Conservation (phyloP, 352 stramenopile species). For the Pseudoperonospora humuli region DNA sequence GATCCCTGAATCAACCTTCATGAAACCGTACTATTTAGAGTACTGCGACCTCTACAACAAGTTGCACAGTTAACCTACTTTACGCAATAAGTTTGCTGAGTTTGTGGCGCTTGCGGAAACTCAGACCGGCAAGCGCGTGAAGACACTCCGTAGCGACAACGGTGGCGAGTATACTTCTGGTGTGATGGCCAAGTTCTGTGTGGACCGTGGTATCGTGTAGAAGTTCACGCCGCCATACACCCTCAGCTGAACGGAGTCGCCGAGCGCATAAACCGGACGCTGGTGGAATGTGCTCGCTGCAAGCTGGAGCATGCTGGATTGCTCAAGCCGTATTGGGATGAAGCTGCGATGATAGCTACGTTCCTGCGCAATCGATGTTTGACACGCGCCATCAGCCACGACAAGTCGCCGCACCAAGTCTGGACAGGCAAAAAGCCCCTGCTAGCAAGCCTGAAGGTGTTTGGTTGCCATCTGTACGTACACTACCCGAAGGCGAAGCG, state of each 20-base stretch:
- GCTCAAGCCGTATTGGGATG: neutral
- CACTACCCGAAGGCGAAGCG: neutral
- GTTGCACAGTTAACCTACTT: too few species aligned
- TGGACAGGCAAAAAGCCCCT: neutral
- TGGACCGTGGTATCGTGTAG: conserved; percentile 1
- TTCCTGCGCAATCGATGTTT: conserved; percentile 1
- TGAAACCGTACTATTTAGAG: too few species aligned
- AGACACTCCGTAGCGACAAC: neutral
- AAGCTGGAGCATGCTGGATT: conserved; percentile 5
- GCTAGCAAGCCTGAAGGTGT: neutral
- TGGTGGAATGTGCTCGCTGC: neutral
- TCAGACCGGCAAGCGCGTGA: neutral
- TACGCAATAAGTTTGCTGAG: neutral
- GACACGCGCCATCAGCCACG: neutral
- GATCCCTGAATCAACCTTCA: too few species aligned
- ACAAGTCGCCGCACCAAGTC: neutral
- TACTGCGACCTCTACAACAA: too few species aligned
- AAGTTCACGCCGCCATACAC: conserved; percentile 16
- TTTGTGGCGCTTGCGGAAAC: neutral
- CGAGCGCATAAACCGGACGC: conserved; percentile 6
- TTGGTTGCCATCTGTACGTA: neutral
- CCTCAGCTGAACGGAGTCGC: conserved; percentile 10
- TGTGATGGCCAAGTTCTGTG: conserved; percentile 5
- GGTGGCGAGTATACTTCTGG: conserved; percentile 4
- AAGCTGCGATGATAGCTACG: conserved; percentile 1